These are phyloP conservation scores for Xylaria castorea DNA, from an alignment of 495 filamentous ascomycete species.

Conservation along the genomic window DNA sequence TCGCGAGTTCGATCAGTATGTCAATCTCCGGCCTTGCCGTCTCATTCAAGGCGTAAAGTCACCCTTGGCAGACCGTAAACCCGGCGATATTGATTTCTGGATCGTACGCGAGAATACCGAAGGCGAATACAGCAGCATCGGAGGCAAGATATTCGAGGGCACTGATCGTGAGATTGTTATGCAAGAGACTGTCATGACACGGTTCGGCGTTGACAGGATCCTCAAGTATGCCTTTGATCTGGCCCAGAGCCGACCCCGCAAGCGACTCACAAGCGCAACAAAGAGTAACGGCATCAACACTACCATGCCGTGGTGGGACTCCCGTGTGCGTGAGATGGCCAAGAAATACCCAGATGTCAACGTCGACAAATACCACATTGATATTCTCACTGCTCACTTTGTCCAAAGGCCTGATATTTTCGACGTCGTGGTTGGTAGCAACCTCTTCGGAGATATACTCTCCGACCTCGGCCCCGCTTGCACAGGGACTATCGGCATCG, in stretches of 20 bases:
- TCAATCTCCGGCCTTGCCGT: slow-evolving; percentile 86
- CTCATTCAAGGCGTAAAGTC: slow-evolving; percentile 20
- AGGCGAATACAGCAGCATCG: slow-evolving; percentile 74
- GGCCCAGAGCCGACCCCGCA: slow-evolving; percentile 74
- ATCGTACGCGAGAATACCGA: slow-evolving; percentile 85
- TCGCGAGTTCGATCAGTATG: slow-evolving; percentile 82
- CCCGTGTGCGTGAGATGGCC: slow-evolving; percentile 71
- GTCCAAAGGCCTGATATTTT: slow-evolving; percentile 78
- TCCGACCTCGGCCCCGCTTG: slow-evolving; percentile 85
- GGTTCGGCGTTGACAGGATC: slow-evolving; percentile 78
- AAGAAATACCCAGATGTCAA: slow-evolving; percentile 76
- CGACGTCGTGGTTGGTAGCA: slow-evolving; percentile 84
- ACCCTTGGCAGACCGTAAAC: slow-evolving; percentile 68
- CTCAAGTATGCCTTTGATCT: slow-evolving; percentile 76
- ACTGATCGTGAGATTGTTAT: slow-evolving; percentile 72
- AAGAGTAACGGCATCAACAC: slow-evolving; percentile 83
- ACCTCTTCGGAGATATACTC: slow-evolving; percentile 86
- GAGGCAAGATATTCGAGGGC: slow-evolving; percentile 55
- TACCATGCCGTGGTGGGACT: slow-evolving; percentile 77
- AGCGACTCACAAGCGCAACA: slow-evolving; percentile 76
- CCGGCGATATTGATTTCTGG: slow-evolving; percentile 78
- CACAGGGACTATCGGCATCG: slow-evolving; percentile 80
- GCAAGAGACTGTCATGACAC: slow-evolving; percentile 72
- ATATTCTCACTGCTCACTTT: slow-evolving; percentile 83
- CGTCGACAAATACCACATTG: slow-evolving; percentile 79